Conservation (phyloP, 202 grass and related monocot species). For the Setaria viridis region DNA sequence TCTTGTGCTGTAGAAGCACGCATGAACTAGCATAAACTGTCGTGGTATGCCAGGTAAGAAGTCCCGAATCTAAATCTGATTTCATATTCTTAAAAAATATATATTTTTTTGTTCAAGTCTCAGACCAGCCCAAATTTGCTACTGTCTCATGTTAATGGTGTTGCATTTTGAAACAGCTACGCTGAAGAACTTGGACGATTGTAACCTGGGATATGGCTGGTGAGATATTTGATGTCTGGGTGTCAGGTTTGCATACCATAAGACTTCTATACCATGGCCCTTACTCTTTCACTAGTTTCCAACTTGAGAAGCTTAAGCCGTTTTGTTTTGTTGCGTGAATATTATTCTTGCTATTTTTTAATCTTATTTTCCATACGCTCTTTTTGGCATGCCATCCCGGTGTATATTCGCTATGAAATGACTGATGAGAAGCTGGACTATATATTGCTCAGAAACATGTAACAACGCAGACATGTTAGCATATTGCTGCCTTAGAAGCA, state of each 20-base stretch:
- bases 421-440: too few relatives aligned
- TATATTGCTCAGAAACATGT: too few relatives aligned
- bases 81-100: not conserved
- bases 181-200: not conserved
- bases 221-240: not conserved
- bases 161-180: not conserved
- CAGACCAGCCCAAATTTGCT: not conserved
- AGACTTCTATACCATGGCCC: not conserved
- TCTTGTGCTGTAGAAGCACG: not conserved
- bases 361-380: too few relatives aligned
- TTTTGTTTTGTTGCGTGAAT: too few relatives aligned
- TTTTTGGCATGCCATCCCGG: too few relatives aligned
- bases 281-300: too few relatives aligned
- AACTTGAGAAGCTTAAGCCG: too few relatives aligned
- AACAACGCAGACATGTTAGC: too few relatives aligned
- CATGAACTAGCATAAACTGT: not conserved
- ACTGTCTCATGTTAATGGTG: not conserved
- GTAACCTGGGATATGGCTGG: not conserved
- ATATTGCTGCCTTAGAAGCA: too few relatives aligned
- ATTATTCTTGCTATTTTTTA: not conserved
- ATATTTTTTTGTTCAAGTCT: not conserved
- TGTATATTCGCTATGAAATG: too few relatives aligned
- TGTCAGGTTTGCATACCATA: not conserved
- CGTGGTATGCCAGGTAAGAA: not conserved
- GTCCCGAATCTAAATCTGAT: not conserved